These are phyloP conservation scores for Geotrichum ghanense DNA, from an alignment of 805 yeast genomes.

Conservation along the genomic window DNA sequence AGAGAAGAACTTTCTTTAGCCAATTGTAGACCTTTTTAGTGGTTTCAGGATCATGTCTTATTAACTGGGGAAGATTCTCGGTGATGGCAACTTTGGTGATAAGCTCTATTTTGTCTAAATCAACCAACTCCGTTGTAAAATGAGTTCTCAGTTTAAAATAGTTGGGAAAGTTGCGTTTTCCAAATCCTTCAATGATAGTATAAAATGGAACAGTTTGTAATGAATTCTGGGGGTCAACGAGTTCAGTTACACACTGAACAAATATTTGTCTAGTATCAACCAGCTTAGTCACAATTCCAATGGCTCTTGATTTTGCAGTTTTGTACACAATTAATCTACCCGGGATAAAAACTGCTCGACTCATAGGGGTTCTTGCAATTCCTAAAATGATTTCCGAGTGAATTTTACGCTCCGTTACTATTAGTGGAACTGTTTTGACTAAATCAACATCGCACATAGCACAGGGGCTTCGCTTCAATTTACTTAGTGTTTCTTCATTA, in stretches of 20 bases:
- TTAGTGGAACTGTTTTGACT: conserved; percentile 33
- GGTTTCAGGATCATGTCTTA: background rate
- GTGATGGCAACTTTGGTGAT: conserved; percentile 3
- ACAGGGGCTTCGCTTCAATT: conserved; percentile 25
- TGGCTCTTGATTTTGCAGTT: conserved; percentile 25
- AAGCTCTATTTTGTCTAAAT: conserved; percentile 5
- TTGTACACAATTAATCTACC: conserved; percentile 54
- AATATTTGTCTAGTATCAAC: background rate
- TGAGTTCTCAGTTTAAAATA: background rate
- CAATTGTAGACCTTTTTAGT: background rate
- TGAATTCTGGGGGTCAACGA: background rate
- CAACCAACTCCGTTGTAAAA: conserved; percentile 5
- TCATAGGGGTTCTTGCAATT: conserved; percentile 35
- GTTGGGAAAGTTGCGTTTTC: conserved; percentile 2
- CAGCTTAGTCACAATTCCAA: conserved; percentile 40
- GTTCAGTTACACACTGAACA: conserved; percentile 3
- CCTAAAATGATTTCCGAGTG: conserved; percentile 38
- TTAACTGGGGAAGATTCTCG: background rate
- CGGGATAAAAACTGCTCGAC: conserved; percentile 35
- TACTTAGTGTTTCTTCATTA: conserved; percentile 36
- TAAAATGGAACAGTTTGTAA: conserved; percentile 5
- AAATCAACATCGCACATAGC: conserved; percentile 33
- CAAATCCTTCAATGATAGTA: conserved; percentile 5
- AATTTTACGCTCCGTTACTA: conserved; percentile 35
- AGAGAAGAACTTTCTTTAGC: conserved; percentile 4